These are phyloP conservation scores for Ceratobasidium sp. DNA, from an alignment of 1,284 basidiomycete genomes.

Conservation along the genomic window DNA sequence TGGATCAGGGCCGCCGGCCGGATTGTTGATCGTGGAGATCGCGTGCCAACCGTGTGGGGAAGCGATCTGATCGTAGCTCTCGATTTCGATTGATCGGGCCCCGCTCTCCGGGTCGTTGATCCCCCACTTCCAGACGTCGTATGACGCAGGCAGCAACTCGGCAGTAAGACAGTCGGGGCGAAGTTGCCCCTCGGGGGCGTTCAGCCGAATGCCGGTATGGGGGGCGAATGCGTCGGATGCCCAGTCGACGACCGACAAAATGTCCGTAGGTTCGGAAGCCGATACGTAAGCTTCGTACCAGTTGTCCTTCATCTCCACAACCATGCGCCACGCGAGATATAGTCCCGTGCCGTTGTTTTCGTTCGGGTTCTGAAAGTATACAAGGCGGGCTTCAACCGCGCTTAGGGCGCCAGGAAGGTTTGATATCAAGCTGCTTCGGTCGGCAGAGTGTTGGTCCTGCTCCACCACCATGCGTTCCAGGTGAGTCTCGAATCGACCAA, in stretches of 20 bases:
- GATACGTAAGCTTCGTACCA: slow-evolving; percentile 44
- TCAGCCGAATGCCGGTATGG: background rate
- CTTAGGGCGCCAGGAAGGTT: slow-evolving; percentile 11
- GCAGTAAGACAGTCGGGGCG: slow-evolving; percentile 47
- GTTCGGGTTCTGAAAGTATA: slow-evolving; percentile 31
- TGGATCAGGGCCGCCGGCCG: slow-evolving; percentile 55
- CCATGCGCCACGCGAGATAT: slow-evolving; percentile 40
- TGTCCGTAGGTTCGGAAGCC: slow-evolving; percentile 25
- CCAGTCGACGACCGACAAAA: slow-evolving; percentile 44
- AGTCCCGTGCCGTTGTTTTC: slow-evolving; percentile 51
- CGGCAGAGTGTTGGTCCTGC: slow-evolving; percentile 57
- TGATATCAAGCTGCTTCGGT: slow-evolving; percentile 64
- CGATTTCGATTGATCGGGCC: slow-evolving; percentile 67
- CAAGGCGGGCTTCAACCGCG: slow-evolving; percentile 34
- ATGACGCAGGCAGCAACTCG: slow-evolving; percentile 63
- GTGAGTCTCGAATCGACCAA: slow-evolving; percentile 55
- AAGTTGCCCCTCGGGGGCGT: slow-evolving; percentile 28
- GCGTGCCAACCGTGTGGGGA: slow-evolving; percentile 91
- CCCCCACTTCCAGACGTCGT: slow-evolving; percentile 80
- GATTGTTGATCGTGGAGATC: slow-evolving; percentile 65
- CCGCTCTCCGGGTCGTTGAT: slow-evolving; percentile 79
- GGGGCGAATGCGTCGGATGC: background rate
- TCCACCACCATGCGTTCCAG: slow-evolving; percentile 60
- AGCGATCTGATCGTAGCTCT: slow-evolving; percentile 77
- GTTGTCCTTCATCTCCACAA: slow-evolving; percentile 38